Evolutionary conservation across 257 asterid species (phyloP).

Genomic region (Craterostigma plantagineum): DNA sequence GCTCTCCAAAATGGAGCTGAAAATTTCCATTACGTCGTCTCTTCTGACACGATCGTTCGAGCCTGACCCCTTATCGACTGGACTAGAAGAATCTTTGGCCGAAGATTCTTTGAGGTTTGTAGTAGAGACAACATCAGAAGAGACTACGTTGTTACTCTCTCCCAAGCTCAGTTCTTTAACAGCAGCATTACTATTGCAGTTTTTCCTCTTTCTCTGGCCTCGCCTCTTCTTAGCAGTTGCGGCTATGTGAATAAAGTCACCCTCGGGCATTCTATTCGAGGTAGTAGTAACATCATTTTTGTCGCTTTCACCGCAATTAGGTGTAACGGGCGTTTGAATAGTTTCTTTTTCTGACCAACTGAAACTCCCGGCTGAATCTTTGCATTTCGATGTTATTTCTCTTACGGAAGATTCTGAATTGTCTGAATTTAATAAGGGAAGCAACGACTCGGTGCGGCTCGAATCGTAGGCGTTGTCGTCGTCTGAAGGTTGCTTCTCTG

Average conservation of each 20-base stretch:
- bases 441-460: conserved; percentile 30
- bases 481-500: conserved; percentile 15
- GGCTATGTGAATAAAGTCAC: conserved; percentile 12
- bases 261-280: too few species aligned
- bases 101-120: conserved; percentile 31
- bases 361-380: too few species aligned
- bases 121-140: conserved; percentile 27
- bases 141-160: conserved; percentile 19
- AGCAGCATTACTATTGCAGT: conserved; percentile 22
- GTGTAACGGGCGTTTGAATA: too few species aligned
- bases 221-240: conserved; percentile 52
- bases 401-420: conserved; percentile 2
- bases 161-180: conserved; percentile 50
- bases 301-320: too few species aligned
- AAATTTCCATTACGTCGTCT: conserved; percentile 21
- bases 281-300: too few species aligned
- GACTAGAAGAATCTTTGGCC: conserved; percentile 13
- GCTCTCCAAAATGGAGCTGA: conserved; percentile 33
- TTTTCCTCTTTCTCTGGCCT: conserved; percentile 62
- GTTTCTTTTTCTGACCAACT: conserved; percentile 17
- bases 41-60: too few species aligned
- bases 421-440: conserved; percentile 30
- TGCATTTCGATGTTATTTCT: too few species aligned
- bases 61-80: too few species aligned
- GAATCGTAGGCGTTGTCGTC: conserved; percentile 10